Evolutionary conservation across 257 asterid species (phyloP).

Genomic region (Echium plantagineum): DNA sequence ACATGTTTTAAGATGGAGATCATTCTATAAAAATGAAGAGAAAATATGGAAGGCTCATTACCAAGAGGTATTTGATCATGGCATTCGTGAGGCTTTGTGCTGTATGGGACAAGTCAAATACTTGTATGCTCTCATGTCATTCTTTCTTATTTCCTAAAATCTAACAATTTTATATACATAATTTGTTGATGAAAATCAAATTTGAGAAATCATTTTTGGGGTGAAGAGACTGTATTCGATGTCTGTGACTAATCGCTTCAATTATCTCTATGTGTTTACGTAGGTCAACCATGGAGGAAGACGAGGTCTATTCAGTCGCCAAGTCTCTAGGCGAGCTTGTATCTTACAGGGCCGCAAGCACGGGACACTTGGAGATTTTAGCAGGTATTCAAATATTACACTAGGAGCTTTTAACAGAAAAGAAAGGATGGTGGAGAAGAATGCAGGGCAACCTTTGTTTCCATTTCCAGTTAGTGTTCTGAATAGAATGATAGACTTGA

Average conservation of each 20-base stretch:
- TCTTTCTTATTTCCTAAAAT: background rate
- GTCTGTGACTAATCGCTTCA: background rate
- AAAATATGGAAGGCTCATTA: conserved; percentile 28
- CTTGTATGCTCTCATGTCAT: conserved; percentile 16
- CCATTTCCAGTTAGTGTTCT: too few species aligned
- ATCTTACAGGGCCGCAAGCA: conserved; percentile 22
- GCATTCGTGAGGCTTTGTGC: conserved; percentile 27
- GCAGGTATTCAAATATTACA: too few species aligned
- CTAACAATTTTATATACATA: too few species aligned
- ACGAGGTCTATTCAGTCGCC: conserved; percentile 22
- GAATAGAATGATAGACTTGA: too few species aligned
- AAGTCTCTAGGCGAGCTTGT: conserved; percentile 25
- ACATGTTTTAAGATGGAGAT: conserved; percentile 25
- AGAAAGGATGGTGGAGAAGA: too few species aligned
- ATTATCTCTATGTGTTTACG: background rate
- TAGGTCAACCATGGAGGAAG: conserved; percentile 22
- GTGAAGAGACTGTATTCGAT: too few species aligned
- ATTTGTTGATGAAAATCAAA: too few species aligned
- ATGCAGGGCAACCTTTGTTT: too few species aligned
- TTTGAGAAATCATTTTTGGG: too few species aligned
- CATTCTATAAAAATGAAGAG: conserved; percentile 24
- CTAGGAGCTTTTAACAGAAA: too few species aligned
- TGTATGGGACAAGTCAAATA: conserved; percentile 28
- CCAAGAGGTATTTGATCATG: conserved; percentile 25
- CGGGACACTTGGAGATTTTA: conserved; percentile 23